Conservation (phyloP, 208 protist genomes). For the Crithidia acanthocephali region DNA sequence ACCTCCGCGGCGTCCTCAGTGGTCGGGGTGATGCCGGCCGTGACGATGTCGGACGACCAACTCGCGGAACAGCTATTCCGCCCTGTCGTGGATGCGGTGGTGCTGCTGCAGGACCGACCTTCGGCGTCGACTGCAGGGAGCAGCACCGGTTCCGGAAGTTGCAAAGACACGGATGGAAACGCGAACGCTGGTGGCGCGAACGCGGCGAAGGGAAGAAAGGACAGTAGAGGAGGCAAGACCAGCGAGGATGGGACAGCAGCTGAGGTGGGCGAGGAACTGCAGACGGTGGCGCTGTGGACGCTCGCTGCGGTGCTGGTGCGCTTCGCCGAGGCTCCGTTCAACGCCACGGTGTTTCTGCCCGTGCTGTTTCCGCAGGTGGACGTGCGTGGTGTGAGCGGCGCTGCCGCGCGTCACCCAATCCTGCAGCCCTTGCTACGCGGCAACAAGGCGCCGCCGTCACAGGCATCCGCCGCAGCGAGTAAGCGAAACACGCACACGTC, state of each 20-base stretch:
- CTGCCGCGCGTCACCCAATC: constrained; percentile 53
- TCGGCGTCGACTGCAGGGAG: neutral
- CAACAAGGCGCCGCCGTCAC: neutral
- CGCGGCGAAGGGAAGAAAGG: neutral
- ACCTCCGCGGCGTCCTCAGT: constrained; percentile 7
- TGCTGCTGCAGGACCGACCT: constrained; percentile 28
- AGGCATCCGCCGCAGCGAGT: neutral
- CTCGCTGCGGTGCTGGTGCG: constrained; percentile 57
- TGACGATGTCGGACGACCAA: constrained; percentile 33
- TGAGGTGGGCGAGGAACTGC: constrained; percentile 34
- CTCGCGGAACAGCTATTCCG: constrained; percentile 54
- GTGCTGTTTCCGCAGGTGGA: constrained; percentile 74
- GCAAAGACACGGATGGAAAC: neutral
- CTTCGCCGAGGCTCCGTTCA: constrained; percentile 61
- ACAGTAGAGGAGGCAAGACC: no score
- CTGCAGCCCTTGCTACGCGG: constrained; percentile 70
- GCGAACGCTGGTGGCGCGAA: neutral
- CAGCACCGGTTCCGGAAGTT: neutral
- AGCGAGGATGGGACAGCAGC: neutral
- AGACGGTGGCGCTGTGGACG: constrained; percentile 44
- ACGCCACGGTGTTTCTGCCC: constrained; percentile 57
- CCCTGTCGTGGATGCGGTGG: constrained; percentile 39
- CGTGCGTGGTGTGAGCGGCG: constrained; percentile 31
- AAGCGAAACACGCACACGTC: neutral
- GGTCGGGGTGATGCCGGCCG: constrained; percentile 2